Conservation (phyloP, 1,284 basidiomycete species). For the Apiotrichum mycotoxinovorans region DNA sequence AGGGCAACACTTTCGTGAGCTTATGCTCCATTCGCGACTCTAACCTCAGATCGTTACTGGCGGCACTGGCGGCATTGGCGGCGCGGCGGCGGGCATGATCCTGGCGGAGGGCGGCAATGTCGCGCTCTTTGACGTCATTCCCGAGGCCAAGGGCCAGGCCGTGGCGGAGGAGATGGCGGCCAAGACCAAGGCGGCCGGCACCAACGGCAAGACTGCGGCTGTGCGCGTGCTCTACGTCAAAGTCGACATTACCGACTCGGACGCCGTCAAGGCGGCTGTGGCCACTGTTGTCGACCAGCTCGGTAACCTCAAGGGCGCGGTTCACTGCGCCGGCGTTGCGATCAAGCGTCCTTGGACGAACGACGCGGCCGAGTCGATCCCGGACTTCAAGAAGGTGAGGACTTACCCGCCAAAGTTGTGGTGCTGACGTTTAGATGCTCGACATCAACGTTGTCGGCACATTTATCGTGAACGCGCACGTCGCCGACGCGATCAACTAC, state of each 20-base stretch:
- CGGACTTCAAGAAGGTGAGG: conserved; percentile 37
- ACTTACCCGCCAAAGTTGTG: too few relatives aligned
- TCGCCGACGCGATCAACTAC: conserved; percentile 45
- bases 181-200: neutral
- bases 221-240: conserved; percentile 30
- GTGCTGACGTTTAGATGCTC: conserved; percentile 29
- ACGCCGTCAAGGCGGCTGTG: conserved; percentile 31
- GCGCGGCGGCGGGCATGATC: conserved; percentile 25
- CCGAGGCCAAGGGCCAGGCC: conserved; percentile 26
- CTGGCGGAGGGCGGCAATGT: conserved; percentile 27
- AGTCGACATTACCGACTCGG: conserved; percentile 35
- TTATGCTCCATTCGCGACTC: too few relatives aligned
- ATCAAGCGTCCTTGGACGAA: conserved; percentile 41
- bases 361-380: conserved; percentile 37
- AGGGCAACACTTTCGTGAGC: conserved; percentile 39
- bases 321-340: conserved; percentile 44
- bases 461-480: conserved; percentile 41
- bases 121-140: conserved; percentile 36
- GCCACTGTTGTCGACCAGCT: conserved; percentile 20
- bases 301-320: conserved; percentile 36
- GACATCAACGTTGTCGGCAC: conserved; percentile 43
- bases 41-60: conserved; percentile 30
- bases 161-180: conserved; percentile 20
- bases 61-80: conserved; percentile 37
- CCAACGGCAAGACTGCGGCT: neutral